Conservation (phyloP, 1,284 basidiomycete species). For the Tremellales sp. region DNA sequence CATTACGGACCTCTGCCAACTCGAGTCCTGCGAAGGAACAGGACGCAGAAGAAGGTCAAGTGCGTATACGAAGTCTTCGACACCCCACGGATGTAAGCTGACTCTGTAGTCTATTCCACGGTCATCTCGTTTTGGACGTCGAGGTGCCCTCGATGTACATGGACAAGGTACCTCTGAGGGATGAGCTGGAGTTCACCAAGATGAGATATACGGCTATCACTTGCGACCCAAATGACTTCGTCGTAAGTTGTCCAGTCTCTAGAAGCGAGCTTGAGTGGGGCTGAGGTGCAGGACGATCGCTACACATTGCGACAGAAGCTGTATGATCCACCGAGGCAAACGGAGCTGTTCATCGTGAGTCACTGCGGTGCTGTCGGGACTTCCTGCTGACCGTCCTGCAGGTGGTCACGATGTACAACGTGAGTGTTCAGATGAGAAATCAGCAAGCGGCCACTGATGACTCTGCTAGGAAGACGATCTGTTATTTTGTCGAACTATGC, state of each 20-base stretch:
- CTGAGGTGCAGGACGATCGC: constrained; percentile 52
- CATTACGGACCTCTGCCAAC: constrained; percentile 80
- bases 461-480: constrained; percentile 62
- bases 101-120: constrained; percentile 68
- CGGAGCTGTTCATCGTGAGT: constrained; percentile 69
- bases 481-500: constrained; percentile 80
- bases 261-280: neutral
- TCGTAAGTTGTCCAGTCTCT: constrained; percentile 37
- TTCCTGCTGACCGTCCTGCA: too few species aligned
- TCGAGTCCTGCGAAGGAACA: constrained; percentile 76
- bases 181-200: constrained; percentile 85
- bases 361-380: neutral
- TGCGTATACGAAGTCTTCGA: constrained; percentile 44
- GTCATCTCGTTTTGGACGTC: constrained; percentile 83
- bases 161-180: constrained; percentile 67
- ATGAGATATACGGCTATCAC: constrained; percentile 94
- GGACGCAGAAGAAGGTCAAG: constrained; percentile 85
- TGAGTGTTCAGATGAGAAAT: constrained; percentile 10
- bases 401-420: constrained; percentile 73
- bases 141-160: constrained; percentile 80
- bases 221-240: constrained; percentile 86
- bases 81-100: neutral
- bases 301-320: constrained; percentile 76
- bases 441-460: neutral
- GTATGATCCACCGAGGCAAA: constrained; percentile 72